These are phyloP conservation scores for Pulveroboletus sp. DNA, from an alignment of 768 basidiomycete species.

Conservation along the genomic window DNA sequence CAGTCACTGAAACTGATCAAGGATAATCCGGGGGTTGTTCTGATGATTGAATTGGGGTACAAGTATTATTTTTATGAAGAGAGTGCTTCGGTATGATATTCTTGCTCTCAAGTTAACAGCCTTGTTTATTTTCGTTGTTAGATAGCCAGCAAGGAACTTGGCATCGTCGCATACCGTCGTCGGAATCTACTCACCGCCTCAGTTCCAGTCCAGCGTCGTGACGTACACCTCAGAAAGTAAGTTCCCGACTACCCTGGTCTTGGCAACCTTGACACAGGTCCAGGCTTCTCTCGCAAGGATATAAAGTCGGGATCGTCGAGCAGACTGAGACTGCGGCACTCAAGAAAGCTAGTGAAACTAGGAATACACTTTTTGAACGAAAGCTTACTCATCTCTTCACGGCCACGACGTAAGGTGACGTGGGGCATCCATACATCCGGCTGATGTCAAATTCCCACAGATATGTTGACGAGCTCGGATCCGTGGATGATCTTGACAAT, in stretches of 20 bases:
- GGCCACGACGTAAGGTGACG: constrained; percentile 67
- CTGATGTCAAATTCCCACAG: constrained; percentile 38
- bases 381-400: constrained; percentile 79
- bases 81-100: constrained; percentile 62
- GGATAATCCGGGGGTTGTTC: constrained; percentile 58
- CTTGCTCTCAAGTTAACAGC: background rate
- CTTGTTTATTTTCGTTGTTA: constrained; percentile 28
- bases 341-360: constrained; percentile 77
- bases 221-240: constrained; percentile 75
- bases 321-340: constrained; percentile 87
- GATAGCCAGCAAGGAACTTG: constrained; percentile 73
- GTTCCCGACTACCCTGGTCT: constrained; percentile 5
- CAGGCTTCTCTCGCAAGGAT: constrained; percentile 71
- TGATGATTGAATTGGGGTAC: constrained; percentile 84
- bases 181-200: constrained; percentile 75
- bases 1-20: constrained; percentile 51
- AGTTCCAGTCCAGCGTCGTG: constrained; percentile 63
- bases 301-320: constrained; percentile 79
- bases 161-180: constrained; percentile 67
- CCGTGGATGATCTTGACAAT: constrained; percentile 57
- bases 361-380: constrained; percentile 68
- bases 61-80: constrained; percentile 81
- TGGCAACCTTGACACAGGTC: background rate
- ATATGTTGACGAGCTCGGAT: constrained; percentile 77
- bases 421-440: background rate